Evolutionary conservation across 805 yeast genomes (phyloP), one percentile per base, ranked within the genome.

Genomic region (Candida caryicola): DNA sequence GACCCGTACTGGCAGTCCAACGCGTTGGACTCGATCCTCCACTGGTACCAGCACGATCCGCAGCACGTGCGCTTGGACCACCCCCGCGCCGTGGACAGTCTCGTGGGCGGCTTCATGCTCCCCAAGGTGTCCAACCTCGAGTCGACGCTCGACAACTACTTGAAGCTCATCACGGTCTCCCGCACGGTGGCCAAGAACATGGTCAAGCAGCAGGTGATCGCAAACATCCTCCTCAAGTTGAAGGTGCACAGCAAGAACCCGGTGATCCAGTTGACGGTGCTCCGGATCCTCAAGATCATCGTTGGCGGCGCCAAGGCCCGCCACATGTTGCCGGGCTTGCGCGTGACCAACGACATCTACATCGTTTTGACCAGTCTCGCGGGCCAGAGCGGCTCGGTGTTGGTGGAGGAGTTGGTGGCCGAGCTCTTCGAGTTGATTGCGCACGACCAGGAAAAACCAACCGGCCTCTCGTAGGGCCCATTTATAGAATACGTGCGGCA

Each of bases 1-100:
- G 81, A 78, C 47, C 71, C 77, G 0, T 75, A 76, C 46, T 77
- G 82, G 81, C 79, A 75, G 51, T 69, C 73, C 14, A 74, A 72
- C 50, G 76, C 81, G 2, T 60, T 75, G 43, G 80, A 77, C 19
- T 70, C 81, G 0, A 60, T 77, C 2, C 32, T 70, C 7, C 55
- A 50, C 45, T 73, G 70, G 78, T 55, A 46, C 42, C 52, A 54
- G 45, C 63, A 46, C 37, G 60, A 58, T 34, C 54, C 56, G 4
- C 46, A 39, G 5, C 56, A 35, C 29, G 52, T 51, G 6, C 47
- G 35, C 31, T 55, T 54, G 21, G 61, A 46, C 18, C 45, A 53
- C 37, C 53, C 57, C 16, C 50, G 37, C 15, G 68, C 59, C 16
- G 44, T 45, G 3, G 51, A 52, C 19, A 62, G 70, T 38, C 48